phyloP scores from a whole-genome alignment of 495 filamentous ascomycete genomes.

The Elaphomyces granulatus region DNA sequence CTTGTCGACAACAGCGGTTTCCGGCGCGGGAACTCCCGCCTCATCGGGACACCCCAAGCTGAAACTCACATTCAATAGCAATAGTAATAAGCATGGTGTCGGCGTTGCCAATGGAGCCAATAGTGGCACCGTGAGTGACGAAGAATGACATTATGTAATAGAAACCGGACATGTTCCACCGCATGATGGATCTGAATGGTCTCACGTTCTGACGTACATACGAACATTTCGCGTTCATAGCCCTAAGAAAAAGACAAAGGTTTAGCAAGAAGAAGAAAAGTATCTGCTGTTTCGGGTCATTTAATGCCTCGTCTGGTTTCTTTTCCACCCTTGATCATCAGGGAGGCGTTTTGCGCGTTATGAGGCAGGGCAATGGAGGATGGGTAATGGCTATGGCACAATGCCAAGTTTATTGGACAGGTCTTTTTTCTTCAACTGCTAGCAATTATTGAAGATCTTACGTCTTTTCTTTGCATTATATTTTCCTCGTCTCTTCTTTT shows the following conservation, averaged over 20 bases:
- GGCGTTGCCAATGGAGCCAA: conserved; percentile 17
- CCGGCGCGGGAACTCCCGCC: conserved; percentile 53
- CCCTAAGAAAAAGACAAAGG: neutral
- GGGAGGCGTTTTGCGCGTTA: neutral
- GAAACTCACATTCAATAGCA: conserved; percentile 41
- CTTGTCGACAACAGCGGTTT: conserved; percentile 48
- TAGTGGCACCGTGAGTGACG: conserved; percentile 20
- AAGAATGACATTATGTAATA: conserved; percentile 16
- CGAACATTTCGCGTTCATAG: neutral
- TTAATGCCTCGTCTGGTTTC: neutral
- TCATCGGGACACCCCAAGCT: conserved; percentile 42
- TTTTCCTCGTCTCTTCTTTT: neutral
- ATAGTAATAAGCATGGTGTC: conserved; percentile 27
- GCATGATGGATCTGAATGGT: neutral
- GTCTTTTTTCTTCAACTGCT: neutral
- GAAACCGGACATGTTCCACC: neutral
- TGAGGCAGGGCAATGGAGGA: neutral
- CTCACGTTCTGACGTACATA: neutral
- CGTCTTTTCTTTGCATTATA: neutral
- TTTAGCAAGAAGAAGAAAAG: too few species aligned
- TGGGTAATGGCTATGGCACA: neutral
- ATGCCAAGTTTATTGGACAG: neutral
- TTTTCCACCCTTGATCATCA: neutral
- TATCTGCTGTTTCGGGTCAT: neutral
- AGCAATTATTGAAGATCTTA: neutral